These are phyloP conservation scores for Cladobotryum mycophilum DNA, from an alignment of 2,329 filamentous ascomycete species.

Conservation along the genomic window DNA sequence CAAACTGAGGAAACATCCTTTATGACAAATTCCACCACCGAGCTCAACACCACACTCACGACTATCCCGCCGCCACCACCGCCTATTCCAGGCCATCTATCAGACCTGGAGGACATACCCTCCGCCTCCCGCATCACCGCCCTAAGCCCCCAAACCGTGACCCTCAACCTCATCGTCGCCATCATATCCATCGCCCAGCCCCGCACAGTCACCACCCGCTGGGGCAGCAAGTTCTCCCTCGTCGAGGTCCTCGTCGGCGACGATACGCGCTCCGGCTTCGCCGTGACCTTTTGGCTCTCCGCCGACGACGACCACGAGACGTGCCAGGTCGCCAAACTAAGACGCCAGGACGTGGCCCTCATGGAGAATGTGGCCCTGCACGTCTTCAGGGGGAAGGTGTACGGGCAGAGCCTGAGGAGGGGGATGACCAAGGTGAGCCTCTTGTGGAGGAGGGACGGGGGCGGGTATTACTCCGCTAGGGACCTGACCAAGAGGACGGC, in stretches of 20 bases:
- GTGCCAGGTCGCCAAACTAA: constrained; percentile 40
- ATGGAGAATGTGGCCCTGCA: constrained; percentile 73
- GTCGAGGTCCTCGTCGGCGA: constrained; percentile 79
- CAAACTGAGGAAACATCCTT: constrained; percentile 15
- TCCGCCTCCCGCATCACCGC: constrained; percentile 56
- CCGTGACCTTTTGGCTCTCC: constrained; percentile 76
- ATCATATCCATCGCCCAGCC: constrained; percentile 66
- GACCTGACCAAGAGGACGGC: constrained; percentile 34
- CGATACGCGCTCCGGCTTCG: constrained; percentile 75
- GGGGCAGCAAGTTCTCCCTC: constrained; percentile 56
- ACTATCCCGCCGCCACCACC: constrained; percentile 20
- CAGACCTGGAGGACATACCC: constrained; percentile 64
- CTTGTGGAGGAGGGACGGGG: constrained; percentile 47
- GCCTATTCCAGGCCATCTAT: constrained; percentile 28
- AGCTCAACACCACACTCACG: constrained; percentile 13
- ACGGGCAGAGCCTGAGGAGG: constrained; percentile 73
- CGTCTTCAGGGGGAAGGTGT: constrained; percentile 69
- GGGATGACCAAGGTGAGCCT: constrained; percentile 64
- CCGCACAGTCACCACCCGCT: constrained; percentile 61
- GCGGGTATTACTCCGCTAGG: constrained; percentile 50
- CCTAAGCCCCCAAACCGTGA: constrained; percentile 73
- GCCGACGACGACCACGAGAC: constrained; percentile 23
- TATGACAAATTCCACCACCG: constrained; percentile 15
- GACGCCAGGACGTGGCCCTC: constrained; percentile 70
- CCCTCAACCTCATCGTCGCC: constrained; percentile 73